Evolutionary conservation across 345 rosid species (phyloP), one percentile per base, ranked within the genome.

Genomic region (Salix arbutifolia): DNA sequence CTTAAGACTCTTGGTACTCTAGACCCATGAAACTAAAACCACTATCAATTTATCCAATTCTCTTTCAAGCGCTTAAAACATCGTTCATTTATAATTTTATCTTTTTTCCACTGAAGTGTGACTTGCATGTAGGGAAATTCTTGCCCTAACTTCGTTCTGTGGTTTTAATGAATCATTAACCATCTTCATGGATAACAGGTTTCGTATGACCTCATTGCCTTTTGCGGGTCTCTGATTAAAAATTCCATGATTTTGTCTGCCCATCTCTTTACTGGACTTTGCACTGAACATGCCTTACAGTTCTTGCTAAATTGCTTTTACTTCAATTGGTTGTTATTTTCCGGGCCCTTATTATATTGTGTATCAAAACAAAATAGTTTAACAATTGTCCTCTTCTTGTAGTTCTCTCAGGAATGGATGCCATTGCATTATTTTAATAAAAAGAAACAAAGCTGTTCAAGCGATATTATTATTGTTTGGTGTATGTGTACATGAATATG

Each of bases 341-440:
- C n/a, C n/a, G n/a, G n/a, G n/a, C n/a, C n/a, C n/a, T n/a, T 70
- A 53, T 52, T 78, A 8, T 25, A 70, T n/a, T 23, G 70, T 70
- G 56, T 25, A 4, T 6, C 18, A 19, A 19, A 53, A 53, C 23
- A 52, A 53, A 53, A 53, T 53, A 19, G 60, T 62, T 52, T 23
- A n/a, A 7, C 7, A 21, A 25, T 13, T 75, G 19, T 67, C 53
- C 56, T 74, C 69, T 26, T 19, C 67, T 8, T 66, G 73, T 4
- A 65, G 68, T 68, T 21, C 70, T 64, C 23, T 40, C 44, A 46
- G 76, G 26, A 64, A 67, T 50, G 65, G 69, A 67, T 67, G 70
- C 74, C n/a, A 17, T 31, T 44, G 62, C 25, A 4, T 53, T 17
- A n/a, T n/a, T 40, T 40, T 26, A 26, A 38, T 37, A 6, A 1